These are phyloP conservation scores for Blastobotrys proliferans DNA, from an alignment of 1,139 yeast species.

Conservation along the genomic window DNA sequence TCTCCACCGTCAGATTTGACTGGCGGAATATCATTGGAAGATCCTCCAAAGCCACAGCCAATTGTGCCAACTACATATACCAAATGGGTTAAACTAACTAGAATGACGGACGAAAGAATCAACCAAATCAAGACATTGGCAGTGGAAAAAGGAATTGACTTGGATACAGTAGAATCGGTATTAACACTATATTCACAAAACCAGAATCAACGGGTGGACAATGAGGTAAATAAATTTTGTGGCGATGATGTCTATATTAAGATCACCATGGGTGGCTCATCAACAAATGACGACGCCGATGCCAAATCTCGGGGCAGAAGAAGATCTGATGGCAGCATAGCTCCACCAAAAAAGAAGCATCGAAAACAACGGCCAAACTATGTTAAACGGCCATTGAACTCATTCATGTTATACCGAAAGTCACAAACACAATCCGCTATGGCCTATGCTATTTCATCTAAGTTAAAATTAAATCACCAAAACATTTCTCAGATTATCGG, in stretches of 20 bases:
- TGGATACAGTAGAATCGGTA: slow-evolving; percentile 32
- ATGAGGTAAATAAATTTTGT: slow-evolving; percentile 25
- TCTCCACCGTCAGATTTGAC: too few relatives aligned
- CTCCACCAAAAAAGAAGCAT: slow-evolving; percentile 22
- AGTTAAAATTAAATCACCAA: slow-evolving; percentile 41
- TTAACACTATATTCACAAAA: slow-evolving; percentile 26
- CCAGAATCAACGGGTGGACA: slow-evolving; percentile 22
- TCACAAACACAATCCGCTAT: slow-evolving; percentile 43
- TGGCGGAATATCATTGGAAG: too few relatives aligned
- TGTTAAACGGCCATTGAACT: slow-evolving; percentile 47
- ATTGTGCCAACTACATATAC: slow-evolving; percentile 20
- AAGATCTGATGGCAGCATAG: slow-evolving; percentile 12
- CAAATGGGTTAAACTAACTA: slow-evolving; percentile 32
- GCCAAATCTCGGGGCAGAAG: slow-evolving; percentile 16
- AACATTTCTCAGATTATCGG: slow-evolving; percentile 43
- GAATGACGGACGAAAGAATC: slow-evolving; percentile 29
- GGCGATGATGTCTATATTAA: slow-evolving; percentile 31
- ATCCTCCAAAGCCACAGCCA: too few relatives aligned
- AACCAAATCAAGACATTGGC: slow-evolving; percentile 30
- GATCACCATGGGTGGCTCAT: slow-evolving; percentile 28
- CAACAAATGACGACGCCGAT: slow-evolving; percentile 20
- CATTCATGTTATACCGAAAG: slow-evolving; percentile 48
- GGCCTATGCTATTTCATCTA: slow-evolving; percentile 38
- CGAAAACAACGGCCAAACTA: slow-evolving; percentile 28
- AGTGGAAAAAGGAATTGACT: slow-evolving; percentile 29